Base-by-base conservation (phyloP, 148 eudicot genomes). In the Arbutus unedo region DNA sequence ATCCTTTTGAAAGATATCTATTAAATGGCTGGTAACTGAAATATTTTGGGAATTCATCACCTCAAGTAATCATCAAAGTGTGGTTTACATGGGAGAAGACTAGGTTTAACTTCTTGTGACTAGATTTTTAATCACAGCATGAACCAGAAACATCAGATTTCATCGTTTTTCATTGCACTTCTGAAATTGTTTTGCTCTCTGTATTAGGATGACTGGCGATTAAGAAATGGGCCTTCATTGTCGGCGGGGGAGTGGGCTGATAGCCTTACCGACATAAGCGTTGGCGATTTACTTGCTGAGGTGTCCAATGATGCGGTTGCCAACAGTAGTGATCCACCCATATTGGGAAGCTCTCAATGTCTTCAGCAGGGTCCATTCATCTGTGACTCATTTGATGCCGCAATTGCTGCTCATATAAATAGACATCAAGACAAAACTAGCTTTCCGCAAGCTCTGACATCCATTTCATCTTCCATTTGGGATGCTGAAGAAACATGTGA, bases 401-500 rank as follows among this genome's bases (percentile, higher is more conserved):
- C 97, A 83, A 92, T 97, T 87, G 97, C 99, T 90, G 99, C 98
- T 83, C 99, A 92, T 83, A 89, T 97, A 82, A 81, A 79, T 77
- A 90, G 85, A 79, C 88, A 90, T 84, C 92, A 91, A 83, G 84
- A 83, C 62, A 92, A 87, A 91, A 78, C 78, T 81, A 81, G 77
- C 82, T 87, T 77, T 51, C 86, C 84, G 67, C 84, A 88, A 43
- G 86, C 83, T 76, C 75, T 79, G 59, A 77, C 85, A 55, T 85
- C 91, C 41, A 83, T 82, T 77, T 84, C 75, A 80, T 76, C 90
- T 80, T 93, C 98, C 68, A 94, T 92, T 56, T 97, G 94, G 98
- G 98, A 94, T 82, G 97, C 95, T 84, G 99, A 97, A 87, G 99
- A 97, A 88, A 93, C 99, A 16, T 90, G 99, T 77, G 99, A 97